These are phyloP conservation scores for Hibiscus syriacus DNA, from an alignment of 345 rosid species.

Conservation along the genomic window DNA sequence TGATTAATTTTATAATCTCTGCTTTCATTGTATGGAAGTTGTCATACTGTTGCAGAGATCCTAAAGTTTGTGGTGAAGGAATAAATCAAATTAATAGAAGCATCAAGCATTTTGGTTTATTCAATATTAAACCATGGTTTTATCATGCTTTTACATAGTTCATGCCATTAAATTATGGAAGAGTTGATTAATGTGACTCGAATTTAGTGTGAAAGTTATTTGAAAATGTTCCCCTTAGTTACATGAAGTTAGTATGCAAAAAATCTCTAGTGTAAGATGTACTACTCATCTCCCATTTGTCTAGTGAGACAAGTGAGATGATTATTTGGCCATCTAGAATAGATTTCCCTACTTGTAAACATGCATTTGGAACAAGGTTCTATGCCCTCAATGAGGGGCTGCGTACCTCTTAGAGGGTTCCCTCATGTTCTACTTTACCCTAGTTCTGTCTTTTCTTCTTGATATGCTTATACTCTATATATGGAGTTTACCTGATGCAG, in stretches of 20 bases:
- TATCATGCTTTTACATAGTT: not conserved
- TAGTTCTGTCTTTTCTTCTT: not conserved
- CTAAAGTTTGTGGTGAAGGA: no score
- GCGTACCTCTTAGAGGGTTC: not conserved
- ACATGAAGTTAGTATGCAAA: not conserved
- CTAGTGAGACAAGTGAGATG: not conserved
- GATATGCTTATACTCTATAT: not conserved
- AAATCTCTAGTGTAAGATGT: not conserved
- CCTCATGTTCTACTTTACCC: not conserved
- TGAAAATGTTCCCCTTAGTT: not conserved
- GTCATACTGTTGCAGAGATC: no score
- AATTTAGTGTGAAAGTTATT: not conserved
- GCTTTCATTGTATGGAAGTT: not conserved
- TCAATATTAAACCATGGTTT: not conserved
- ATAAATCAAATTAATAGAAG: not conserved
- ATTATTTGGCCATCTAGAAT: not conserved
- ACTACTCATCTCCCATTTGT: not conserved
- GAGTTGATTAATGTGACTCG: not conserved
- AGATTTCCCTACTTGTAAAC: not conserved
- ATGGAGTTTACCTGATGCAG: not conserved
- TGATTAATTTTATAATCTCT: slow-evolving; percentile 36
- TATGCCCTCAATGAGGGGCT: not conserved
- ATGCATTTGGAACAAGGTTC: not conserved
- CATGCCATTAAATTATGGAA: not conserved
- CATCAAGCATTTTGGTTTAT: not conserved